A percentile compares a stretch with the other conserved stretches of the same genome.
These are phyloP conservation scores for Arxiozyma heterogenica DNA, from an alignment of 1,139 yeast species.

Conservation along the genomic window DNA sequence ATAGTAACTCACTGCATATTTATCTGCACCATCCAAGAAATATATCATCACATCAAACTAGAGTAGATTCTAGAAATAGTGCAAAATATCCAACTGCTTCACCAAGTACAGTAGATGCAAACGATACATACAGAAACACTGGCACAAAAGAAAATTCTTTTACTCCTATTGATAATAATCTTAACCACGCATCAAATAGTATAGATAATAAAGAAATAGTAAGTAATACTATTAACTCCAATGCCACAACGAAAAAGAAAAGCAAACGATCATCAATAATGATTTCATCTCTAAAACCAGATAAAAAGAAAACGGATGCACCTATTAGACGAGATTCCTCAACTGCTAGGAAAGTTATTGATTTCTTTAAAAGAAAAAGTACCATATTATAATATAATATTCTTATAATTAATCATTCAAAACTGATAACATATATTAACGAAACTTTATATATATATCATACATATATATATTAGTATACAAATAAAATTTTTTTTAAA, in stretches of 20 bases:
- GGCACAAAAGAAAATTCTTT: not conserved
- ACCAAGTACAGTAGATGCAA: not conserved
- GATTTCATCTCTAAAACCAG: constrained; percentile 9
- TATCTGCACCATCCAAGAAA: not conserved
- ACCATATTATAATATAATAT: constrained; percentile 30
- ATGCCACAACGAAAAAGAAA: constrained; percentile 1
- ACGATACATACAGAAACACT: not conserved
- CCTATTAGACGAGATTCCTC: constrained; percentile 7
- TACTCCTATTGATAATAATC: not conserved
- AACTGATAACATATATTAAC: not conserved
- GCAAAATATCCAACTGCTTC: constrained; percentile 1
- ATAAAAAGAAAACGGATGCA: not conserved
- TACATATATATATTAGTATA: not conserved
- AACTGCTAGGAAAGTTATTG: constrained; percentile 48
- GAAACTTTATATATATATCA: not conserved
- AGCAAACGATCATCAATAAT: constrained; percentile 17
- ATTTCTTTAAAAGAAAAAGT: constrained; percentile 72
- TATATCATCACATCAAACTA: not conserved
- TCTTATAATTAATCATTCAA: not conserved
- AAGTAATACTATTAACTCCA: constrained; percentile 29
- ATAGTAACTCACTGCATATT: not conserved
- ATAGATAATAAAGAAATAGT: constrained; percentile 21
- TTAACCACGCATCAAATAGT: not conserved
- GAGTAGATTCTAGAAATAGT: not conserved
- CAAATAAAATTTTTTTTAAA: too few species aligned